These are phyloP conservation scores for Sclerotinia minor DNA, from an alignment of 2,329 filamentous ascomycete species.

Conservation along the genomic window DNA sequence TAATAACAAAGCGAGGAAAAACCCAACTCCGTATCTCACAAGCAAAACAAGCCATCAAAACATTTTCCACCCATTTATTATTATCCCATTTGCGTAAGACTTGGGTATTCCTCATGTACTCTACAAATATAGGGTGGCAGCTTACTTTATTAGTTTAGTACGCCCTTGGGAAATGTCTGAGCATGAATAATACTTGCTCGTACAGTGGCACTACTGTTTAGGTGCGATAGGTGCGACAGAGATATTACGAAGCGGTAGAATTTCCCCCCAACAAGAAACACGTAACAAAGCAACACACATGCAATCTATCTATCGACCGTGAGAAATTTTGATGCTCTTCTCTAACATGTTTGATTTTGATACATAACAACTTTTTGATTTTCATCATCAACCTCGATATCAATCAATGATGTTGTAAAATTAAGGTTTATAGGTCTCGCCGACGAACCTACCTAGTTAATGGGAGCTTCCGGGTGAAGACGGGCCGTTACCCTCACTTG, in stretches of 20 bases:
- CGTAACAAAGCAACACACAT: no score
- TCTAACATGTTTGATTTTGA: neutral
- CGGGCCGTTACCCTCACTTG: neutral
- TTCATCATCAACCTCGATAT: neutral
- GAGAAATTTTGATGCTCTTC: neutral
- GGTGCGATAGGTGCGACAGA: neutral
- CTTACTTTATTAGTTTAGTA: slow-evolving; percentile 13
- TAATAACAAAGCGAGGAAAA: neutral
- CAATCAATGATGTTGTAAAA: neutral
- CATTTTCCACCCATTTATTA: slow-evolving; percentile 12
- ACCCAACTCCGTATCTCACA: neutral
- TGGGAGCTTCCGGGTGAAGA: neutral
- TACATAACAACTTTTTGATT: neutral
- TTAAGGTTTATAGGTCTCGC: slow-evolving; percentile 1
- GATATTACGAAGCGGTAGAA: slow-evolving; percentile 7
- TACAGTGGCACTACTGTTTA: neutral
- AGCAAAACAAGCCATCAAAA: neutral
- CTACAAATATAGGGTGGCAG: slow-evolving; percentile 4
- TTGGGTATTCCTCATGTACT: neutral
- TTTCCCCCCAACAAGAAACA: neutral
- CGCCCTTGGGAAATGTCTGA: neutral
- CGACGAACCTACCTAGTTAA: neutral
- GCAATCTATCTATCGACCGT: neutral
- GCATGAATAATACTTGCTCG: slow-evolving; percentile 3
- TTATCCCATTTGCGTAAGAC: neutral